Percentiles rank a stretch among this genome's conserved stretches.
phyloP scores from a whole-genome alignment of 2,329 filamentous ascomycete genomes.

The Ceratocystis ficicola region DNA sequence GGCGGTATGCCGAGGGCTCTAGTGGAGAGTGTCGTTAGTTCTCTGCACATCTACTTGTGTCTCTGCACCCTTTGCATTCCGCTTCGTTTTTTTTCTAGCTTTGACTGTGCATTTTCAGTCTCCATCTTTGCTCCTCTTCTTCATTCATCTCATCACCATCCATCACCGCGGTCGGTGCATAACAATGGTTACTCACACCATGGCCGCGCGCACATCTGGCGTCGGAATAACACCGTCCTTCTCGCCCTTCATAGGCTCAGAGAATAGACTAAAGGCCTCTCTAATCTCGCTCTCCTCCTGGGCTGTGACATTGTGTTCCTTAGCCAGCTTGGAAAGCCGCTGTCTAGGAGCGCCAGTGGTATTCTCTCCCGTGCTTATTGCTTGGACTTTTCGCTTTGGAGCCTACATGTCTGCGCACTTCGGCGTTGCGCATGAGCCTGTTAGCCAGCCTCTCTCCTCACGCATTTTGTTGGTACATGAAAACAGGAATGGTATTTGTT shows the following conservation, averaged over 20 bases:
- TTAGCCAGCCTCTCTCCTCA: background rate
- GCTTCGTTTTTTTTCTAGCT: too few species aligned
- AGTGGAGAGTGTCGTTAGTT: slow-evolving; percentile 5
- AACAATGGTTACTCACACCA: slow-evolving; percentile 46
- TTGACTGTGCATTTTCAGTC: too few species aligned
- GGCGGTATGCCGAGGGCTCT: slow-evolving; percentile 74
- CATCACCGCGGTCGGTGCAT: background rate
- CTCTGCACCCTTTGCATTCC: too few species aligned
- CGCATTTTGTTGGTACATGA: background rate
- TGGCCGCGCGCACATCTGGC: slow-evolving; percentile 55
- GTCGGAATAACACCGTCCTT: slow-evolving; percentile 59
- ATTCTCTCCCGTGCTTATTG: slow-evolving; percentile 39
- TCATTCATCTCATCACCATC: too few species aligned
- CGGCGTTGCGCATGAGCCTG: background rate
- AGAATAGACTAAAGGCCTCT: slow-evolving; percentile 78
- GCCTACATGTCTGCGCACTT: slow-evolving; percentile 25
- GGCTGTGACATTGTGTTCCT: slow-evolving; percentile 74
- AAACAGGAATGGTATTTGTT: background rate
- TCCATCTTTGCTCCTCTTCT: too few species aligned
- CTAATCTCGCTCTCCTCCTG: slow-evolving; percentile 81
- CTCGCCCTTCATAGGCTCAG: slow-evolving; percentile 56
- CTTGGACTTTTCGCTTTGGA: slow-evolving; percentile 30
- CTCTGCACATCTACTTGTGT: too few species aligned
- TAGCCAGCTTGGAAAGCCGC: slow-evolving; percentile 77
- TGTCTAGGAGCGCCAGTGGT: slow-evolving; percentile 30